These are phyloP conservation scores for Stagonosporopsis tanaceti DNA, from an alignment of 2,329 filamentous ascomycete genomes.

Conservation along the genomic window DNA sequence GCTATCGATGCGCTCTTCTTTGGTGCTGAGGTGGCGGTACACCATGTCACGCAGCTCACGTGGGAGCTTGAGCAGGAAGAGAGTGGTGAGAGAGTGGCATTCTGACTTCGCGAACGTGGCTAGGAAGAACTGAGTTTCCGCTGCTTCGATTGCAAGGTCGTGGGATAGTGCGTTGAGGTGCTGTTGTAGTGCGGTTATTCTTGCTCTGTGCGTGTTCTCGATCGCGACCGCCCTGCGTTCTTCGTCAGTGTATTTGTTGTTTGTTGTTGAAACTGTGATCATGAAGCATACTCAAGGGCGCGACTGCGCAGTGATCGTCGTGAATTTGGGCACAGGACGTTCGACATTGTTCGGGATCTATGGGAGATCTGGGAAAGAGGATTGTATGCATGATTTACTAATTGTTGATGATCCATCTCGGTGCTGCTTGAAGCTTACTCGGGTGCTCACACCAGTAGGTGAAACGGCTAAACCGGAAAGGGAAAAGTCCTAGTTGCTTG, in stretches of 20 bases:
- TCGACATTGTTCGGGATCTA: not conserved
- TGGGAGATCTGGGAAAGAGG: too few relatives aligned
- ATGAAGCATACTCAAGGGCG: conserved; percentile 6
- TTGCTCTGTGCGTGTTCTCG: not conserved
- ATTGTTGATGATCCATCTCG: conserved; percentile 5
- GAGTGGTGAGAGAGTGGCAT: conserved; percentile 20
- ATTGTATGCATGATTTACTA: not conserved
- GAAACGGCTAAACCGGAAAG: not conserved
- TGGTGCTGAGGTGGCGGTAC: conserved; percentile 24
- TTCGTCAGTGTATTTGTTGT: not conserved
- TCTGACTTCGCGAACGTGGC: conserved; percentile 26
- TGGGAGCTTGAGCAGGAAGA: conserved; percentile 21
- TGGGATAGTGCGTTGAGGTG: conserved; percentile 9
- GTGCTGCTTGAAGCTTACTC: conserved; percentile 12
- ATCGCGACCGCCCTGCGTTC: conserved; percentile 1
- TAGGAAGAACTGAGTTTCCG: conserved; percentile 7
- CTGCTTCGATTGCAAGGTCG: conserved; percentile 12
- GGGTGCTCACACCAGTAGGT: conserved; percentile 14
- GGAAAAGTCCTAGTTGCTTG: not conserved
- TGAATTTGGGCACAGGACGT: not conserved
- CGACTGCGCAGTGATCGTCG: conserved; percentile 5
- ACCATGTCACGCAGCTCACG: conserved; percentile 34
- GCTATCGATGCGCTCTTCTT: conserved; percentile 24
- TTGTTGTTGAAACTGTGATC: too few relatives aligned
- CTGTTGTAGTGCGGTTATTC: not conserved